Percentiles rank a stretch among this genome's conserved stretches.
These are phyloP conservation scores for Microcera coccophila DNA, from an alignment of 2,329 filamentous ascomycete species.

Conservation along the genomic window DNA sequence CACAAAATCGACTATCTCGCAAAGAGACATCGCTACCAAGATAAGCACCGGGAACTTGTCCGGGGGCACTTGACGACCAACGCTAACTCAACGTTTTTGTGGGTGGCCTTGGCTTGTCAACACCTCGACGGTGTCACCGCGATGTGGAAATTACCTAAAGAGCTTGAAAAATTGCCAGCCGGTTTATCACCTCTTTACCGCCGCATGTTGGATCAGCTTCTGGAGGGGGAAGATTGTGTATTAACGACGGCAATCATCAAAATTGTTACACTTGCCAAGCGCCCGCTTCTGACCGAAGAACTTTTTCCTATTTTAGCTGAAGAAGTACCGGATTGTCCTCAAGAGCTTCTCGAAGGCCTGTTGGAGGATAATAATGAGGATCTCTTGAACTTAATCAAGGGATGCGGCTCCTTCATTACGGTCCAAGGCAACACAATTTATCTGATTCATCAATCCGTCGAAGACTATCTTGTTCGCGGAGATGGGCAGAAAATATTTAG, in stretches of 20 bases:
- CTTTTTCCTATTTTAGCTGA: too few species aligned
- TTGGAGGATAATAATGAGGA: constrained; percentile 8
- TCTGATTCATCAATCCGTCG: not conserved
- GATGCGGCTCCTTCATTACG: constrained; percentile 23
- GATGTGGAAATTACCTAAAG: constrained; percentile 8
- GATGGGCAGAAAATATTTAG: constrained; percentile 28
- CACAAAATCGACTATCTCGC: constrained; percentile 31
- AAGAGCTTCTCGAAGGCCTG: constrained; percentile 15
- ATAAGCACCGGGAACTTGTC: constrained; percentile 3
- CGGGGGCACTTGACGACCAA: constrained; percentile 25
- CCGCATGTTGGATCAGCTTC: constrained; percentile 36
- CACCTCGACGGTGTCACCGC: constrained; percentile 9
- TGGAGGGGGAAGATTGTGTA: constrained; percentile 14
- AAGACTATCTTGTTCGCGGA: constrained; percentile 14
- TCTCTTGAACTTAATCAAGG: constrained; percentile 27
- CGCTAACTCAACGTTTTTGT: constrained; percentile 33
- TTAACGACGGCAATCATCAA: constrained; percentile 28
- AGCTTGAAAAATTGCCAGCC: constrained; percentile 29
- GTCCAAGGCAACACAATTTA: not conserved
- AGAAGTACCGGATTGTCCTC: too few species aligned
- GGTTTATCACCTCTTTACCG: constrained; percentile 35
- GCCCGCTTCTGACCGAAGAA: constrained; percentile 38
- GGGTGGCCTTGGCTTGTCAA: constrained; percentile 20
- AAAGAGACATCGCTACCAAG: constrained; percentile 10
- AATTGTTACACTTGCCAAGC: constrained; percentile 25